These are phyloP conservation scores for Glutinoglossum americanum DNA, from an alignment of 495 filamentous ascomycete species.

Conservation along the genomic window DNA sequence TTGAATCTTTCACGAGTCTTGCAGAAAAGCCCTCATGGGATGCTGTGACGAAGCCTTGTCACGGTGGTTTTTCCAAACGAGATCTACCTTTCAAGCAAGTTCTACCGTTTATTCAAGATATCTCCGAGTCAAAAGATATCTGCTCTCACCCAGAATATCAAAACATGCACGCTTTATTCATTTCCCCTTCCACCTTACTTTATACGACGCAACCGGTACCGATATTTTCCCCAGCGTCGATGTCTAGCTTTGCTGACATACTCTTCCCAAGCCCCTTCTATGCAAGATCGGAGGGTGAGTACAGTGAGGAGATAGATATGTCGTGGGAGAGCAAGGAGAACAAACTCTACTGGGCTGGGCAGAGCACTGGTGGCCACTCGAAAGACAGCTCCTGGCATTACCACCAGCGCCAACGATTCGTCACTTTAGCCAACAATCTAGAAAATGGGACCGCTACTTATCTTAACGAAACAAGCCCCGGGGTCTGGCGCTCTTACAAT, in stretches of 20 bases:
- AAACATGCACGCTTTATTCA: not conserved
- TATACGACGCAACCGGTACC: not conserved
- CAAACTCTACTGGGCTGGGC: slow-evolving; percentile 44
- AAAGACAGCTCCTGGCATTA: slow-evolving; percentile 37
- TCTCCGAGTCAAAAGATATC: not conserved
- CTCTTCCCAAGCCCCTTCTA: slow-evolving; percentile 59
- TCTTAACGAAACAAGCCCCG: slow-evolving; percentile 9
- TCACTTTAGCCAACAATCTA: slow-evolving; percentile 37
- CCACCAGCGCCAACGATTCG: slow-evolving; percentile 55
- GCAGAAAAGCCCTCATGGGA: not conserved
- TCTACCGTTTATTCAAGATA: not conserved
- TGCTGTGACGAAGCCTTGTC: not conserved
- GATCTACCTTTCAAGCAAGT: not conserved
- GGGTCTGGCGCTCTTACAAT: slow-evolving; percentile 15
- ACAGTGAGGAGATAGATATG: slow-evolving; percentile 11
- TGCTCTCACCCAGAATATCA: not conserved
- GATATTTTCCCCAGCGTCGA: not conserved
- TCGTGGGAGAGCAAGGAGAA: slow-evolving; percentile 35
- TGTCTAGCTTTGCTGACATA: slow-evolving; percentile 5
- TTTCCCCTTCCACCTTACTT: not conserved
- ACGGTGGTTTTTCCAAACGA: not conserved
- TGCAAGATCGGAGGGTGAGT: slow-evolving; percentile 47
- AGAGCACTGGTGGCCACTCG: slow-evolving; percentile 43
- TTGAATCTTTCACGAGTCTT: not conserved
- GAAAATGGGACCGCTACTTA: slow-evolving; percentile 11